These are phyloP conservation scores for Talaromyces borbonicus DNA, from an alignment of 495 filamentous ascomycete species.

Conservation along the genomic window DNA sequence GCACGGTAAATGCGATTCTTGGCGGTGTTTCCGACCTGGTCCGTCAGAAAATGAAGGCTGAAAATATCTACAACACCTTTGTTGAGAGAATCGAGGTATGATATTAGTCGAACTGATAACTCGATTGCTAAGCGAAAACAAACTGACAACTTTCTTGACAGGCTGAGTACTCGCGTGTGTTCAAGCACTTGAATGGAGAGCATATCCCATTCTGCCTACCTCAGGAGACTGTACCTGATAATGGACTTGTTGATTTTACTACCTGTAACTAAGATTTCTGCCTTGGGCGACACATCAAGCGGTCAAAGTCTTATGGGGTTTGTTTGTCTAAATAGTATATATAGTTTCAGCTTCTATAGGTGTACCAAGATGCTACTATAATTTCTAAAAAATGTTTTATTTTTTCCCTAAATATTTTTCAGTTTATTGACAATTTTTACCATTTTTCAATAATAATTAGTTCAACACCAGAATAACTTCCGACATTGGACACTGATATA, in stretches of 20 bases:
- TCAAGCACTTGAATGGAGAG: constrained; percentile 23
- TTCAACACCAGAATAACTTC: too few relatives aligned
- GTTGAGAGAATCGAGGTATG: not conserved
- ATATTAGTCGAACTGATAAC: not conserved
- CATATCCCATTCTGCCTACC: constrained; percentile 22
- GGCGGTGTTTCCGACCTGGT: constrained; percentile 20
- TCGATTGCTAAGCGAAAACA: not conserved
- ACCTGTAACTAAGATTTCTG: constrained; percentile 8
- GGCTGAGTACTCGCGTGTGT: constrained; percentile 19
- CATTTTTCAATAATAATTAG: too few relatives aligned
- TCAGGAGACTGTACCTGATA: constrained; percentile 13
- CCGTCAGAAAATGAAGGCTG: constrained; percentile 22
- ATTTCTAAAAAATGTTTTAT: too few relatives aligned
- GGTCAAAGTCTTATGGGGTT: not conserved
- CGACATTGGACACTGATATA: too few relatives aligned
- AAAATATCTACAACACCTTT: constrained; percentile 18
- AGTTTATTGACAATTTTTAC: too few relatives aligned
- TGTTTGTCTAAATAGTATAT: not conserved
- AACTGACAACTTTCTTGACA: constrained; percentile 5
- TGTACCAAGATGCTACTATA: not conserved
- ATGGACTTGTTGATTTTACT: constrained; percentile 19
- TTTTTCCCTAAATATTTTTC: too few relatives aligned
- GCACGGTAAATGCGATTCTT: constrained; percentile 21
- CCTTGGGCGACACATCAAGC: not conserved
- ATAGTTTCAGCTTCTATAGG: not conserved